phyloP scores from a whole-genome alignment of 1,139 yeast genomes.

The Blastobotrys malaysiensis region DNA sequence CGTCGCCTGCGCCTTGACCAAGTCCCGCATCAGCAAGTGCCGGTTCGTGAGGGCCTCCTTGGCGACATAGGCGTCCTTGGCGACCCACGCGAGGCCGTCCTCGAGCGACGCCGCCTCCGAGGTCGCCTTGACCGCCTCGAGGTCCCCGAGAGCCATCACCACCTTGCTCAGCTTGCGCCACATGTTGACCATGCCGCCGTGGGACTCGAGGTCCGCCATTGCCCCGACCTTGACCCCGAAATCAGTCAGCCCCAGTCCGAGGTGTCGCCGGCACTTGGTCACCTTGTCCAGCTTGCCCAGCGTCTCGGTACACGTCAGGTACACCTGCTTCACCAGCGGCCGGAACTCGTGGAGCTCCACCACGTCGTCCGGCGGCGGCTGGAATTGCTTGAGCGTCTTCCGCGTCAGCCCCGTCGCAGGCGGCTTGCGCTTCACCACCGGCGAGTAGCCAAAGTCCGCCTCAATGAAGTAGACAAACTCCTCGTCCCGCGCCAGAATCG shows the following conservation, averaged over 20 bases:
- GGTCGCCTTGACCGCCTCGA: constrained; percentile 67
- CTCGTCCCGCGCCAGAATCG: constrained; percentile 76
- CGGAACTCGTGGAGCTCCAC: constrained; percentile 76
- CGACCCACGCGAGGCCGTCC: constrained; percentile 62
- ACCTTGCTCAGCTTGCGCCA: constrained; percentile 77
- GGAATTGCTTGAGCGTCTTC: constrained; percentile 83
- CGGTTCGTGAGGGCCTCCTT: constrained; percentile 92
- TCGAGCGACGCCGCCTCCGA: constrained; percentile 71
- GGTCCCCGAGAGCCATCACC: constrained; percentile 65
- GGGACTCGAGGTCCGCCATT: constrained; percentile 47
- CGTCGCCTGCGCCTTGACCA: constrained; percentile 69
- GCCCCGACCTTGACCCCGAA: constrained; percentile 54
- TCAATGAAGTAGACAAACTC: constrained; percentile 86
- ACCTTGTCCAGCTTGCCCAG: constrained; percentile 50
- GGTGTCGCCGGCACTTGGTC: constrained; percentile 49
- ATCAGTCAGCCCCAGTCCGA: constrained; percentile 57
- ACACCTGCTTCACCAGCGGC: constrained; percentile 78
- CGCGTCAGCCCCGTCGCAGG: constrained; percentile 79
- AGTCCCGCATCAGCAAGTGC: constrained; percentile 85
- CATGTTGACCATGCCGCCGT: constrained; percentile 68
- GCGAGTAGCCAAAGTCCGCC: constrained; percentile 65
- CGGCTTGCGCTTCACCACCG: constrained; percentile 42
- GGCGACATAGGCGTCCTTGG: constrained; percentile 75
- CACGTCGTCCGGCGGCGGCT: constrained; percentile 86
- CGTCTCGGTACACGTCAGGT: constrained; percentile 54